phyloP scores from a whole-genome alignment of 768 basidiomycete species.

The Tremella fuciformis region DNA sequence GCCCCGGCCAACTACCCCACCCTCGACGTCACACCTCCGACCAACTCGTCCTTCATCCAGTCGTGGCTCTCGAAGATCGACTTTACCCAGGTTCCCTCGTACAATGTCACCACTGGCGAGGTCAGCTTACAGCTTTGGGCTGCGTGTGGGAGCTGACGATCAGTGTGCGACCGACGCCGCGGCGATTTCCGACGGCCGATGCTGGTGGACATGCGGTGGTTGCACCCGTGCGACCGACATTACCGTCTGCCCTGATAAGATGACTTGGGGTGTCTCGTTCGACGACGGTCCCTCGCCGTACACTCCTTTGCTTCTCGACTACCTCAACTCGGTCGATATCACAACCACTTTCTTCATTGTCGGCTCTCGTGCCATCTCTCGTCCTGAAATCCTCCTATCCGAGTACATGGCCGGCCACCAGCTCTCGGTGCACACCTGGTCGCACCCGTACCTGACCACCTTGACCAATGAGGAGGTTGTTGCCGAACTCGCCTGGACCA shows the following conservation, averaged over 20 bases:
- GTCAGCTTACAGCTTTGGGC: no score
- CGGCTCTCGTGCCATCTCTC: slow-evolving; percentile 74
- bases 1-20: slow-evolving; percentile 48
- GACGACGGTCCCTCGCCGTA: slow-evolving; percentile 75
- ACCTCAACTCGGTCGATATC: slow-evolving; percentile 64
- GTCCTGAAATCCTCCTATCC: slow-evolving; percentile 66
- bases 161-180: slow-evolving; percentile 62
- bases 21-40: slow-evolving; percentile 44
- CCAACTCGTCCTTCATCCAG: slow-evolving; percentile 47
- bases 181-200: slow-evolving; percentile 60
- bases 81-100: slow-evolving; percentile 4
- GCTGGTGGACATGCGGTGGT: slow-evolving; percentile 80
- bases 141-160: slow-evolving; percentile 36
- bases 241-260: slow-evolving; percentile 67
- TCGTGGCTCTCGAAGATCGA: slow-evolving; percentile 36
- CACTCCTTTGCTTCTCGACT: slow-evolving; percentile 70
- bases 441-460: slow-evolving; percentile 72
- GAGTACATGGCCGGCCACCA: slow-evolving; percentile 79
- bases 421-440: slow-evolving; percentile 84
- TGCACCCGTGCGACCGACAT: slow-evolving; percentile 69
- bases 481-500: slow-evolving; percentile 83
- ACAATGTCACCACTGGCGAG: no score
- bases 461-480: slow-evolving; percentile 75
- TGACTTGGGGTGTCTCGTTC: slow-evolving; percentile 59
- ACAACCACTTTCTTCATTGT: slow-evolving; percentile 84